Percentiles rank a stretch among this genome's conserved stretches.
These are phyloP conservation scores for Acephala macrosclerotiorum DNA, from an alignment of 2,329 filamentous ascomycete species.

Conservation along the genomic window DNA sequence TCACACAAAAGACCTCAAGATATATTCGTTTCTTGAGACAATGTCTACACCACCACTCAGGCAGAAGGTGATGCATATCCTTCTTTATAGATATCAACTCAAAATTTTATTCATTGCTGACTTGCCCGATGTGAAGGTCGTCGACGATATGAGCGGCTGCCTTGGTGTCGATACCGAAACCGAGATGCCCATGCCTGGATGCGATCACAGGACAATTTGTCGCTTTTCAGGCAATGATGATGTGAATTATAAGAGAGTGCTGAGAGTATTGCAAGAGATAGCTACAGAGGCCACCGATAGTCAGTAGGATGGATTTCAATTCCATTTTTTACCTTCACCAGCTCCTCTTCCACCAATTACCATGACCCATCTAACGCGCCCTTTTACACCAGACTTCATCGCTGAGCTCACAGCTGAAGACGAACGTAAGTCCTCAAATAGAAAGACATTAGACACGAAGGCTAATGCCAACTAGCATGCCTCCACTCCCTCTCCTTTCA, in stretches of 20 bases:
- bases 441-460: no score
- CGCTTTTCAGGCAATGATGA: slow-evolving; percentile 22
- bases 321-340: background rate
- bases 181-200: slow-evolving; percentile 15
- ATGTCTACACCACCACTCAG: slow-evolving; percentile 11
- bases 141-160: slow-evolving; percentile 17
- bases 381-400: slow-evolving; percentile 7
- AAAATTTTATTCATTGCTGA: no score
- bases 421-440: slow-evolving; percentile 9
- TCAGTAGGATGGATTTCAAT: slow-evolving; percentile 8
- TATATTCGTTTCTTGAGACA: slow-evolving; percentile 32
- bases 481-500: slow-evolving; percentile 23
- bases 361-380: slow-evolving; percentile 6
- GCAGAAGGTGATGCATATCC: background rate
- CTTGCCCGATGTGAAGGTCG: slow-evolving; percentile 15
- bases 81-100: background rate
- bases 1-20: slow-evolving; percentile 21
- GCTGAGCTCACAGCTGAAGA: slow-evolving; percentile 20
- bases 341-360: background rate
- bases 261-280: slow-evolving; percentile 4
- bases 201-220: slow-evolving; percentile 30
- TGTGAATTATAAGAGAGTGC: slow-evolving; percentile 1
- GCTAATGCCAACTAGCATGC: slow-evolving; percentile 21
- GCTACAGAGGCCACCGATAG: slow-evolving; percentile 17
- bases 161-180: slow-evolving; percentile 16